These are phyloP conservation scores for Parascedosporium putredinis DNA, from an alignment of 2,329 filamentous ascomycete genomes.

Conservation along the genomic window DNA sequence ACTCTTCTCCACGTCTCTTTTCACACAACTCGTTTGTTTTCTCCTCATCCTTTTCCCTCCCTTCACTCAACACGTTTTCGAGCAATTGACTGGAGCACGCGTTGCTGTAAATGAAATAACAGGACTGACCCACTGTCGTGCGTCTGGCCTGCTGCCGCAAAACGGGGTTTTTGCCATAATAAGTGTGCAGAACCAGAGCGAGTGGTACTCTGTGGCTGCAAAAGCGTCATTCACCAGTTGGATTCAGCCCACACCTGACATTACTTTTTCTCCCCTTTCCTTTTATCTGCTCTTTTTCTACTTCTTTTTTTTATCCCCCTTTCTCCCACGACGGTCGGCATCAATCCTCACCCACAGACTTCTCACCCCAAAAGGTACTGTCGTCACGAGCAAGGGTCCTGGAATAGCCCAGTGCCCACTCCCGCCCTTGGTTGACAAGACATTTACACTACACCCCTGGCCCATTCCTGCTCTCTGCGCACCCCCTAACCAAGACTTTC, in stretches of 20 bases:
- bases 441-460: background rate
- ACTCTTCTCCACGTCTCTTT: no score
- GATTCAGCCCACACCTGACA: background rate
- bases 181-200: background rate
- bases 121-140: slow-evolving; percentile 1
- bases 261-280: background rate
- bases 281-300: background rate
- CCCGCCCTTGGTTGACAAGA: background rate
- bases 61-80: background rate
- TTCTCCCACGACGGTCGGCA: background rate
- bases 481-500: slow-evolving; percentile 5
- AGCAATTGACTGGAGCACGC: background rate
- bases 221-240: background rate
- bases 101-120: slow-evolving; percentile 2
- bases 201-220: background rate
- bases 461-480: background rate
- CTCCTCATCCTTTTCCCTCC: slow-evolving; percentile 4
- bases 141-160: background rate
- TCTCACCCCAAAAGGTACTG: background rate
- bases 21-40: no score
- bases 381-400: slow-evolving; percentile 6
- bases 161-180: background rate
- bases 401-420: slow-evolving; percentile 5
- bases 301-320: background rate
- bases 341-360: background rate